These are phyloP conservation scores for Blastobotrys raffinosifermentans DNA, from an alignment of 1,139 yeast genomes.

Conservation along the genomic window DNA sequence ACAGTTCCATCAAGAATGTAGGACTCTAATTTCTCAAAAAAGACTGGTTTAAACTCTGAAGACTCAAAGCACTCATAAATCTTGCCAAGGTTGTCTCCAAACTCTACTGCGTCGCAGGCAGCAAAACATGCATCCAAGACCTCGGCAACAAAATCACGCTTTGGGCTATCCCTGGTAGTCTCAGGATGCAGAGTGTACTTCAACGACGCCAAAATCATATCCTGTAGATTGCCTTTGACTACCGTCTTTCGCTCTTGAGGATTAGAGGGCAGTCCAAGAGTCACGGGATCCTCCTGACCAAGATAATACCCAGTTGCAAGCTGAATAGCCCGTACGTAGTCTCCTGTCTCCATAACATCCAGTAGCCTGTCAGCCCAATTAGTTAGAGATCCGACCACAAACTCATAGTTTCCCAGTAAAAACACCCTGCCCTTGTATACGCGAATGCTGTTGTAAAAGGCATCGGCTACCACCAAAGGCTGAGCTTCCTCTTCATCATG, in stretches of 20 bases:
- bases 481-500: slow-evolving; percentile 5
- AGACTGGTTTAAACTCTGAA: slow-evolving; percentile 32
- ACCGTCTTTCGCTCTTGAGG: slow-evolving; percentile 41
- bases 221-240: slow-evolving; percentile 50
- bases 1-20: slow-evolving; percentile 47
- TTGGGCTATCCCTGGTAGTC: slow-evolving; percentile 16
- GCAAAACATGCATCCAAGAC: not conserved
- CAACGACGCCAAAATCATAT: slow-evolving; percentile 51
- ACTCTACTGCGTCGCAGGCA: not conserved
- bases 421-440: slow-evolving; percentile 44
- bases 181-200: slow-evolving; percentile 30
- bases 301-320: slow-evolving; percentile 50
- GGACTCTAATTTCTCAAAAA: slow-evolving; percentile 47
- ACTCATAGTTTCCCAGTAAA: slow-evolving; percentile 44
- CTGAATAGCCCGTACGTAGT: slow-evolving; percentile 51
- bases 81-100: slow-evolving; percentile 42
- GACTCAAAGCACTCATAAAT: slow-evolving; percentile 45
- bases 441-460: slow-evolving; percentile 35
- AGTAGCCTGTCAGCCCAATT: slow-evolving; percentile 70
- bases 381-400: slow-evolving; percentile 51
- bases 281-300: slow-evolving; percentile 38
- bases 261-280: slow-evolving; percentile 48
- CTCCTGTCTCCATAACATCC: slow-evolving; percentile 43
- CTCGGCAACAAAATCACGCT: not conserved
- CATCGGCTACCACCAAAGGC: slow-evolving; percentile 31